These are phyloP conservation scores for Capsella rubella DNA, from an alignment of 441 rosid genomes.

Conservation along the genomic window DNA sequence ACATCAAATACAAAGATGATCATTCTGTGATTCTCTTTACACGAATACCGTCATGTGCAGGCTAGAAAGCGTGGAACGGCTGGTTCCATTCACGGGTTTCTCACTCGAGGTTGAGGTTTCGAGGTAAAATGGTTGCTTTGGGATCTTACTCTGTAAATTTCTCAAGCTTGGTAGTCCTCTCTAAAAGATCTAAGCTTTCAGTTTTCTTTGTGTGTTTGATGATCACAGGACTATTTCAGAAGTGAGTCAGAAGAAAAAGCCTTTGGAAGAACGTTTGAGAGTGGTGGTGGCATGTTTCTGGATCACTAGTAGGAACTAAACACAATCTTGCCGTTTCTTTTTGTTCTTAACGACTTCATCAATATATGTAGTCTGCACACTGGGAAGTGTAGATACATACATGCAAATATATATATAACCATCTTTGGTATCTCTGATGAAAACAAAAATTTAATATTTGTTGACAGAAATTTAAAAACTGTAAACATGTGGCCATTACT, in stretches of 20 bases:
- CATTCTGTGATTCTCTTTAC: slow-evolving; percentile 12
- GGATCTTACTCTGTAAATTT: slow-evolving; percentile 20
- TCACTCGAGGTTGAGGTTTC: slow-evolving; percentile 45
- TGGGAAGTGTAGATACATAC: not conserved
- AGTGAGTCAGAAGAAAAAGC: slow-evolving; percentile 15
- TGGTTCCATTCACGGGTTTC: slow-evolving; percentile 63
- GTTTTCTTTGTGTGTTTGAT: not conserved
- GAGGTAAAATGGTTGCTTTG: slow-evolving; percentile 22
- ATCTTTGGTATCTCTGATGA: slow-evolving; percentile 23
- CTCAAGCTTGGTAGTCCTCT: slow-evolving; percentile 6
- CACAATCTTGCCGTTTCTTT: slow-evolving; percentile 12
- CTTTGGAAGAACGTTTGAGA: slow-evolving; percentile 7
- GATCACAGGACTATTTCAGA: slow-evolving; percentile 10
- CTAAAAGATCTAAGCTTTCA: slow-evolving; percentile 24
- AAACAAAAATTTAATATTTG: not conserved
- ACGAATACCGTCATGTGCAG: slow-evolving; percentile 48
- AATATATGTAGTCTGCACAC: not conserved
- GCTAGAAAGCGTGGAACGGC: slow-evolving; percentile 67
- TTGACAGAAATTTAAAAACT: not conserved
- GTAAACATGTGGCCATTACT: slow-evolving; percentile 37
- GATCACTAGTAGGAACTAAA: slow-evolving; percentile 12
- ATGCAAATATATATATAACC: not conserved
- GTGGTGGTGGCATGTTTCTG: slow-evolving; percentile 15
- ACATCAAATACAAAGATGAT: slow-evolving; percentile 10
- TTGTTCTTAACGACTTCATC: slow-evolving; percentile 3